These are phyloP conservation scores for Sambucus nigra DNA, from an alignment of 129 eudicot species.

Conservation along the genomic window DNA sequence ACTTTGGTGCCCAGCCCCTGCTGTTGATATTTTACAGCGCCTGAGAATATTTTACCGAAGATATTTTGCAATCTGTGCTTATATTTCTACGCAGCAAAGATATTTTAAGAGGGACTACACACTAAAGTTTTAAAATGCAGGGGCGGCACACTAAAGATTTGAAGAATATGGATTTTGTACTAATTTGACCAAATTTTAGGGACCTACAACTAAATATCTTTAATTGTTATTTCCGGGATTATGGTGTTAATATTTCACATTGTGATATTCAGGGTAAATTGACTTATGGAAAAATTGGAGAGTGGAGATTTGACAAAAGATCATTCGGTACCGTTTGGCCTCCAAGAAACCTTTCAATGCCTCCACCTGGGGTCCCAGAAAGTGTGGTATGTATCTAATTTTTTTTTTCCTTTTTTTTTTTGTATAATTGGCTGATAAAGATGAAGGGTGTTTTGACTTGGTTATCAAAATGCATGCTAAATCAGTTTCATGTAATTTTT, in stretches of 20 bases:
- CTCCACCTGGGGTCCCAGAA: slow-evolving; percentile 97
- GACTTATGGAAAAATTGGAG: slow-evolving; percentile 95
- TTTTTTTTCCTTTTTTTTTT: background rate
- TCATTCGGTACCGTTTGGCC: slow-evolving; percentile 60
- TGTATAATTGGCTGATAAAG: too few species aligned
- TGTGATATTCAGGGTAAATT: slow-evolving; percentile 64
- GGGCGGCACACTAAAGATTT: too few species aligned
- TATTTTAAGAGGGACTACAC: too few species aligned
- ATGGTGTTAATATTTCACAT: background rate
- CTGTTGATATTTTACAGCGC: too few species aligned
- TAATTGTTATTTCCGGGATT: background rate
- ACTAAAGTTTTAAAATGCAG: too few species aligned
- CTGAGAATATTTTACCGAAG: too few species aligned
- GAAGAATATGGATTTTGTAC: too few species aligned
- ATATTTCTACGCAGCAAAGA: too few species aligned
- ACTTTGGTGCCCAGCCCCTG: too few species aligned
- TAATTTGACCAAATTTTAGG: too few species aligned
- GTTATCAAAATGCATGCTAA: background rate
- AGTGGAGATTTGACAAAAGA: slow-evolving; percentile 99
- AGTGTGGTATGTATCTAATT: slow-evolving; percentile 68
- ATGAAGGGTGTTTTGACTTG: background rate
- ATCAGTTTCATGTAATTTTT: too few species aligned
- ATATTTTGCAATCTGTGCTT: too few species aligned
- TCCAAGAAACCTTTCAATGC: slow-evolving; percentile 85
- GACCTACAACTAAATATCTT: background rate